phyloP scores from a whole-genome alignment of 164 flowering plant species.

The Annona cherimola region DNA sequence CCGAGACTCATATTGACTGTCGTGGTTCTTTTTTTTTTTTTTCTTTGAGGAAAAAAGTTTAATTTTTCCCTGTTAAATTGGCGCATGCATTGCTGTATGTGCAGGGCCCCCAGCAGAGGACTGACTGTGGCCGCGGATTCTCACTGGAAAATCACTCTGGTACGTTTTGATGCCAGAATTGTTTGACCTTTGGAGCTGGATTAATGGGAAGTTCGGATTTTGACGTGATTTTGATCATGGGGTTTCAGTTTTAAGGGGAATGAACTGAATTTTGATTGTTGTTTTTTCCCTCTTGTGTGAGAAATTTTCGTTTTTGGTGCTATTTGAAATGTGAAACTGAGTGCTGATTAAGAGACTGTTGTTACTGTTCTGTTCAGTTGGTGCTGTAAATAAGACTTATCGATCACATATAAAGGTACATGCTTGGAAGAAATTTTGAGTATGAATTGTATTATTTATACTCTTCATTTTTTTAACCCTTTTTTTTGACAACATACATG shows the following conservation, averaged over 20 bases:
- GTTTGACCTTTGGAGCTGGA: not conserved
- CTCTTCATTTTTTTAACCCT: no score
- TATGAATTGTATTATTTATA: no score
- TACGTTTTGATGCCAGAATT: constrained; percentile 8
- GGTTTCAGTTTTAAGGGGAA: not conserved
- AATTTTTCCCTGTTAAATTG: not conserved
- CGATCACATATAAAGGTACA: no score
- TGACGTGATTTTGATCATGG: not conserved
- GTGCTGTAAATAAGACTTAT: not conserved
- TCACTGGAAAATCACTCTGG: constrained; percentile 31
- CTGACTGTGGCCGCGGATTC: constrained; percentile 24
- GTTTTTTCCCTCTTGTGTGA: not conserved
- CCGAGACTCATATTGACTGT: no score
- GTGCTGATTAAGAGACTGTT: not conserved
- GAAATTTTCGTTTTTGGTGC: not conserved
- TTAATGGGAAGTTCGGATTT: not conserved
- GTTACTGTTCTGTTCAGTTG: not conserved
- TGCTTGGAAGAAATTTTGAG: no score
- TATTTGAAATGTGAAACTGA: not conserved
- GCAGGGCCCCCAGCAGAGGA: constrained; percentile 44
- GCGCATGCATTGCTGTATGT: constrained; percentile 14
- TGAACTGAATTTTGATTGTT: not conserved
- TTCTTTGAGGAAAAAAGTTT: not conserved
- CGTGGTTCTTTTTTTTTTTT: not conserved
- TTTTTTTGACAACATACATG: no score